Evolutionary conservation across 768 basidiomycete genomes (phyloP), one percentile per base, ranked within the genome.

Genomic region (Lentinula guzmanii): DNA sequence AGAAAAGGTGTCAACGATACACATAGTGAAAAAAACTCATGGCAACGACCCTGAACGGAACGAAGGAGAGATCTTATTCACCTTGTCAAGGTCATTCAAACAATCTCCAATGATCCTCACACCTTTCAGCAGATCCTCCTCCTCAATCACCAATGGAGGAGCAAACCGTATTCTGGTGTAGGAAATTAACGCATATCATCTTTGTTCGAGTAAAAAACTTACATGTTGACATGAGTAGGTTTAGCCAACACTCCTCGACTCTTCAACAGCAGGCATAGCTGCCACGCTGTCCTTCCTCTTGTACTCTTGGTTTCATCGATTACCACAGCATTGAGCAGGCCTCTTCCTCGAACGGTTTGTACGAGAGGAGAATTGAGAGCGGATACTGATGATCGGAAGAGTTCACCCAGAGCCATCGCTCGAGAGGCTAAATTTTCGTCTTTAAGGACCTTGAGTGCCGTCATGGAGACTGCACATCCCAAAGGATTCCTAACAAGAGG

Each of bases 161-260:
- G 97, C 93, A 71, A 99, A 96, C 35, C 96, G 94, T 66, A 99
- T 91, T 58, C 95, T 98, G 67, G 3, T 65, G 45, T 16, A 28
- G 45, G 57, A 53, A 39, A 48, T 43, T 58, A 13, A 60, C 28
- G 28, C 28, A 28, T 28, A 28, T 28, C 28, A 28, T 4, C 28
- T 28, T 46, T 41, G 45, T n/a, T 10, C 24, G 35, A 16, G 4
- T 55, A 52, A 59, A 60, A 4, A 45, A 34, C 93, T 67, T 67
- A 95, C 93, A 92, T 93, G 74, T 96, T 96, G 31, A 87, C 84
- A 69, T 97, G 95, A 0, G 96, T 98, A 11, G 97, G 95, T 80
- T 99, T 98, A 33, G 95, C 96, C 64, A 99, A 77, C 60, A 98
- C 83, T 4, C 95, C 94, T 51, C 91, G 83, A 66, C 86, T 88